Evolutionary conservation across 1,284 basidiomycete species (phyloP).

Genomic region (Irpex rosettiformis): DNA sequence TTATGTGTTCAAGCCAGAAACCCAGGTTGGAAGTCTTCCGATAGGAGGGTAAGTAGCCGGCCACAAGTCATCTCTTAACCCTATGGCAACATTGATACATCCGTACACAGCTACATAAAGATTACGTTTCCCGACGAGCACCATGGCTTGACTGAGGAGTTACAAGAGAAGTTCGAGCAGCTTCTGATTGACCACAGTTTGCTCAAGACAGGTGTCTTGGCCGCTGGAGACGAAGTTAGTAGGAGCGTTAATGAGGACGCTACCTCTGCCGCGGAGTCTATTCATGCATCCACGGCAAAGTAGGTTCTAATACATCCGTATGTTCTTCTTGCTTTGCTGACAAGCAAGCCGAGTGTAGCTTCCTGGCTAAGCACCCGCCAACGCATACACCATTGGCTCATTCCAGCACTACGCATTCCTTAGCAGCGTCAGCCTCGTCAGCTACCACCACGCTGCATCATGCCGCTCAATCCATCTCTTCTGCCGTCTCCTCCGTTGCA

Average conservation of each 20-base stretch:
- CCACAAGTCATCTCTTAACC: conserved; percentile 3
- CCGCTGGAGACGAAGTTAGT: conserved; percentile 25
- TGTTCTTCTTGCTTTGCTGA: background rate
- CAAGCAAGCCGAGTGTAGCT: conserved; percentile 8
- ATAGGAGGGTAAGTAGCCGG: conserved; percentile 20
- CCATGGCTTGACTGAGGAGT: conserved; percentile 16
- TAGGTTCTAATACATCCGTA: conserved; percentile 8
- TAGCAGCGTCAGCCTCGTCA: conserved; percentile 12
- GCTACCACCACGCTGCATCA: conserved; percentile 20
- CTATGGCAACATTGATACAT: conserved; percentile 4
- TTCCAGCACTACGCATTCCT: conserved; percentile 14
- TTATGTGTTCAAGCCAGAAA: conserved; percentile 28
- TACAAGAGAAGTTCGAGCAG: conserved; percentile 28
- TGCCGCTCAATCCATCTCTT: conserved; percentile 19
- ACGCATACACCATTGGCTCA: conserved; percentile 17
- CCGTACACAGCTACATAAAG: conserved; percentile 23
- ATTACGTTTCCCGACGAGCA: conserved; percentile 23
- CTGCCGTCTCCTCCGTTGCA: conserved; percentile 20
- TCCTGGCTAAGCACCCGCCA: conserved; percentile 19
- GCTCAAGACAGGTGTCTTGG: conserved; percentile 27
- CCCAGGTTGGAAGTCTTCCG: conserved; percentile 2
- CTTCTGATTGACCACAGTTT: conserved; percentile 27
- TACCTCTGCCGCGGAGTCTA: conserved; percentile 14
- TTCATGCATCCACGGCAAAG: conserved; percentile 16
- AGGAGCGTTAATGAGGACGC: conserved; percentile 23